A percentile compares a stretch with the other conserved stretches of the same genome.
These are phyloP conservation scores for Ophiostoma piceae DNA, from an alignment of 2,329 filamentous ascomycete species.

Conservation along the genomic window DNA sequence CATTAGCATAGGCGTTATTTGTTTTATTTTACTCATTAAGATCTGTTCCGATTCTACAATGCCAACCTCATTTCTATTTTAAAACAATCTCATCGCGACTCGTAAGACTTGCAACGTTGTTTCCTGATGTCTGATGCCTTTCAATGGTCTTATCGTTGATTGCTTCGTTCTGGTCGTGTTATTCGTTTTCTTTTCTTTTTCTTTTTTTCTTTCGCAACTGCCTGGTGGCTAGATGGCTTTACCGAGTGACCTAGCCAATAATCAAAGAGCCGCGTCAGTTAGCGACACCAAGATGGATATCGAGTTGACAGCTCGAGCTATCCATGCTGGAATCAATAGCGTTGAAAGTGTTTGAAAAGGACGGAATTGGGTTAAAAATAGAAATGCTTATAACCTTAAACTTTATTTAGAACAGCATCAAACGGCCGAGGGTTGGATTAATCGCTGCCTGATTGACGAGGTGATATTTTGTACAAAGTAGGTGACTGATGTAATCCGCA, in stretches of 20 bases:
- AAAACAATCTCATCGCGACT: neutral
- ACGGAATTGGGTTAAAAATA: neutral
- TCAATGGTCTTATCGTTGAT: neutral
- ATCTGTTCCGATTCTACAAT: neutral
- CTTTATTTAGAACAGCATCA: neutral
- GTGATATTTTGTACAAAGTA: neutral
- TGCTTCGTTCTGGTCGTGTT: neutral
- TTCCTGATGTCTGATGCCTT: neutral
- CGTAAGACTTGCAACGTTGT: neutral
- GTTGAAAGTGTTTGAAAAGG: neutral
- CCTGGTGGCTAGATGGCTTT: neutral
- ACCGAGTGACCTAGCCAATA: neutral
- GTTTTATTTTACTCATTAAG: neutral
- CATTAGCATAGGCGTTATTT: constrained; percentile 8
- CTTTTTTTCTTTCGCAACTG: neutral
- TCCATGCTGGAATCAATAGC: neutral
- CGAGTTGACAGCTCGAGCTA: neutral
- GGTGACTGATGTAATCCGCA: too few species aligned
- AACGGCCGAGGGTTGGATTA: neutral
- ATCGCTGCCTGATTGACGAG: neutral
- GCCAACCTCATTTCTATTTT: neutral
- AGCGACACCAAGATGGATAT: neutral
- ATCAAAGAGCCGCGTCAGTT: constrained; percentile 2
- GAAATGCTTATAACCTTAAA: neutral
- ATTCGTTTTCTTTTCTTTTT: neutral